phyloP scores from a whole-genome alignment of 306 rosid species.

The Mimosa pudica region DNA sequence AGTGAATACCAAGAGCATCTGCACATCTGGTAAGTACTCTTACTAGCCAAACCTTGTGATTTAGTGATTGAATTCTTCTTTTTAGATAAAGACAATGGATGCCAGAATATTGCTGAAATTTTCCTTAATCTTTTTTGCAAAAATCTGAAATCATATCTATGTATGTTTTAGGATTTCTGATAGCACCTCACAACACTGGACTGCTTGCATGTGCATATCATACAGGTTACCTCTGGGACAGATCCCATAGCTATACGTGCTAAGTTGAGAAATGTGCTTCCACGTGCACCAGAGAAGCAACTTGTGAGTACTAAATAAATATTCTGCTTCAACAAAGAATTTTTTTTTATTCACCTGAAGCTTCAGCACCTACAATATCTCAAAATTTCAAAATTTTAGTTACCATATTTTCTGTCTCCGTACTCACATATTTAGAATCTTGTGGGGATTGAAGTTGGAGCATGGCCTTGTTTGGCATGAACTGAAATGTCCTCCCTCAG shows the following conservation, averaged over 20 bases:
- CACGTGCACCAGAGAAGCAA: constrained; percentile 89
- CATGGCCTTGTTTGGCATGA: constrained; percentile 21
- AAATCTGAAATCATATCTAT: constrained; percentile 10
- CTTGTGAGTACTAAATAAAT: constrained; percentile 58
- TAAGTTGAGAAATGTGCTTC: constrained; percentile 73
- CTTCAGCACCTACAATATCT: constrained; percentile 19
- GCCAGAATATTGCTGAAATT: constrained; percentile 4
- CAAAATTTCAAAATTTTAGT: constrained; percentile 6
- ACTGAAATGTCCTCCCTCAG: constrained; percentile 18
- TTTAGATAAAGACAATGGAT: not conserved
- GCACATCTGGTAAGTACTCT: not conserved
- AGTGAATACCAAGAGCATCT: not conserved
- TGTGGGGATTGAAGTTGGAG: constrained; percentile 3
- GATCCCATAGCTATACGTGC: constrained; percentile 85
- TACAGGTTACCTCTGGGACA: constrained; percentile 81
- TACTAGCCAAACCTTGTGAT: constrained; percentile 6
- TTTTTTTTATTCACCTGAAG: constrained; percentile 10
- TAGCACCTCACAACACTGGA: not conserved
- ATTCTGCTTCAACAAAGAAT: constrained; percentile 5
- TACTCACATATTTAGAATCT: constrained; percentile 6
- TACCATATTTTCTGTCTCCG: constrained; percentile 5
- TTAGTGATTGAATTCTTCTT: not conserved
- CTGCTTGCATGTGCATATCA: constrained; percentile 24
- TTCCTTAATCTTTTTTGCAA: constrained; percentile 4
- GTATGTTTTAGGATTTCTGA: constrained; percentile 7